Evolutionary conservation across 164 flowering plant genomes (phyloP), one percentile per base, ranked within the genome.

Genomic region (Cinnamomum chago): DNA sequence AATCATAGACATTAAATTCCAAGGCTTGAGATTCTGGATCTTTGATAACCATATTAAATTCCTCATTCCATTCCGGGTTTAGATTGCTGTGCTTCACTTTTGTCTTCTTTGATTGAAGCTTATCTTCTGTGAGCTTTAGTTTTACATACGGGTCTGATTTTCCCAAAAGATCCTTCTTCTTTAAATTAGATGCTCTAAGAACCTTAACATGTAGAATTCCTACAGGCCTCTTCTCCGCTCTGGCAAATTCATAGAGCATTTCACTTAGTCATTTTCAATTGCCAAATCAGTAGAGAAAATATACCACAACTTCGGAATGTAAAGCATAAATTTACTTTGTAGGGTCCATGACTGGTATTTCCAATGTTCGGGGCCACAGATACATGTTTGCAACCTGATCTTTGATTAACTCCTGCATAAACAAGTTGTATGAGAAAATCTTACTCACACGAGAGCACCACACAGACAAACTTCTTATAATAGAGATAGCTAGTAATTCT

Each of bases 371-470:
- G 27, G 99, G 99, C 98, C 99, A 92, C 28, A 96, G 79, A 80
- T 92, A 96, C 99, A 96, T 84, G 76, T 90, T 92, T 14, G 94
- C 97, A 82, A 94, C 97, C 83, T 95, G 99, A 79, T 88, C 92
- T 76, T 90, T 95, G 76, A 95, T 95, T 65, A 82, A 73, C 79
- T 92, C 99, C 98, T 95, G 91, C 76, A 85, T 33, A 47, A 12
- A 52, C 50, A 73, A 62, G 47, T 25, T 13, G 22, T 65, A 2
- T 52, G 20, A 70, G 10, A 40, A 40, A 40, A 40, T 40, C 47
- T 40, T 40, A 40, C 47, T 40, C 47, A 7, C 47, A 10, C 47
- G 5, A 35, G 47, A 40, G 47, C 47, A 40, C 11, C 10, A 9
- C 11, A 7, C 10, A 9, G 47, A 40, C 11, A 40, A 40, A 40